These are phyloP conservation scores for Marsdenia floribunda DNA, from an alignment of 257 asterid species.

Conservation along the genomic window DNA sequence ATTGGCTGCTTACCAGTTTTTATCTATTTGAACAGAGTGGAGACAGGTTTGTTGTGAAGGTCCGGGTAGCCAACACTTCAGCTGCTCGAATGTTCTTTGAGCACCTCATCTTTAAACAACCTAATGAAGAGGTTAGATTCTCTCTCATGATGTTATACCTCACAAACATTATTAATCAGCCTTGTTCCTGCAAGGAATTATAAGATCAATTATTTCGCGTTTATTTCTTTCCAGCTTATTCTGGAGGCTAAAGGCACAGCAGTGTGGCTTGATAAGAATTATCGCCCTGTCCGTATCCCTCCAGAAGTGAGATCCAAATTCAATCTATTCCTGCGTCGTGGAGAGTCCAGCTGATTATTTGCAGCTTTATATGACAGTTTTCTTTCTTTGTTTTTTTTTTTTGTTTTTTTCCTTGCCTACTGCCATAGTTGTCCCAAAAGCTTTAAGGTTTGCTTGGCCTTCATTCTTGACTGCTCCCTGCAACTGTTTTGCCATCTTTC, in stretches of 20 bases:
- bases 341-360: slow-evolving; percentile 30
- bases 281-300: slow-evolving; percentile 81
- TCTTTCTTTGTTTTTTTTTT: too few relatives aligned
- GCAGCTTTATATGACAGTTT: not conserved
- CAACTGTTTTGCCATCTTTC: not conserved
- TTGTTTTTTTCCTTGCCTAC: not conserved
- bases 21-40: slow-evolving; percentile 58
- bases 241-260: slow-evolving; percentile 81
- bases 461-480: not conserved
- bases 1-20: slow-evolving; percentile 4
- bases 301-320: slow-evolving; percentile 55
- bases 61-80: slow-evolving; percentile 54
- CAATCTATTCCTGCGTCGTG: slow-evolving; percentile 48
- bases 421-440: not conserved
- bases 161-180: not conserved
- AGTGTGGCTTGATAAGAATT: slow-evolving; percentile 84
- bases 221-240: slow-evolving; percentile 44
- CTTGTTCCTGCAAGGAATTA: not conserved
- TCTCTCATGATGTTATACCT: not conserved
- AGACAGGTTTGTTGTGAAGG: slow-evolving; percentile 71
- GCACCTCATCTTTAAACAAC: slow-evolving; percentile 69
- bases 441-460: too few relatives aligned
- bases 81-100: slow-evolving; percentile 76
- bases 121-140: slow-evolving; percentile 55
- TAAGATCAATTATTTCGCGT: not conserved